Evolutionary conservation across 1,284 basidiomycete species (phyloP), one percentile per base, ranked within the genome.

Genomic region (Hemileia vastatrix): DNA sequence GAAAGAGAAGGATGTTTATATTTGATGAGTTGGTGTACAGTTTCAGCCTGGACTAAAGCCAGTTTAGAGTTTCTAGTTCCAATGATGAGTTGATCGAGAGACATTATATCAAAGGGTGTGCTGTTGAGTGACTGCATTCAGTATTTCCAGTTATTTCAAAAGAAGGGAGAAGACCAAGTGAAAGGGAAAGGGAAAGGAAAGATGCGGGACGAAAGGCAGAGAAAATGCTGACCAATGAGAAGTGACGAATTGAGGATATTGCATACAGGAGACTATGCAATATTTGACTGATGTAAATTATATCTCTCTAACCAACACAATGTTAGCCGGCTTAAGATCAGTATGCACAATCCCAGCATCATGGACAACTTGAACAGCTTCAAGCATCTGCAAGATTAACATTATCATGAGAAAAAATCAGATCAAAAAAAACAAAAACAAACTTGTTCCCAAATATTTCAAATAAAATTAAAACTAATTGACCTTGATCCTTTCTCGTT

Each of bases 331-430:
- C 75, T 96, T 96, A 56, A 95, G 81, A 75, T 96, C 92, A 6
- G 91, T 93, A 76, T 96, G 92, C 1, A 96, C 90, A 64, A 96
- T 94, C 76, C 92, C 93, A 78, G 93, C 90, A 65, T 92, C 87
- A 72, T 96, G 92, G 53, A 95, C 91, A 49, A 94, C 86, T 65
- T 94, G 88, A 6, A 95, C 92, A 0, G 92, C 91, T 80, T 94
- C 86, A 53, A 96, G 79, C 89, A 96, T 96, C 90, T 94, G 68
- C 23, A 61, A 44, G 31, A 24, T 24, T 21, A 33, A 19, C 11
- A 15, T n/a, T n/a, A n/a, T n/a, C n/a, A n/a, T n/a, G 43, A 21
- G 4, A 9, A 18, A 33, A 44, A 32, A 33, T 19, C n/a, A n/a
- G n/a, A n/a, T n/a, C n/a, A 60, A 9, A 13, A 33, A 15, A 19